These are phyloP conservation scores for Chlorophyllum brunneum DNA, from an alignment of 768 basidiomycete genomes.

Conservation along the genomic window DNA sequence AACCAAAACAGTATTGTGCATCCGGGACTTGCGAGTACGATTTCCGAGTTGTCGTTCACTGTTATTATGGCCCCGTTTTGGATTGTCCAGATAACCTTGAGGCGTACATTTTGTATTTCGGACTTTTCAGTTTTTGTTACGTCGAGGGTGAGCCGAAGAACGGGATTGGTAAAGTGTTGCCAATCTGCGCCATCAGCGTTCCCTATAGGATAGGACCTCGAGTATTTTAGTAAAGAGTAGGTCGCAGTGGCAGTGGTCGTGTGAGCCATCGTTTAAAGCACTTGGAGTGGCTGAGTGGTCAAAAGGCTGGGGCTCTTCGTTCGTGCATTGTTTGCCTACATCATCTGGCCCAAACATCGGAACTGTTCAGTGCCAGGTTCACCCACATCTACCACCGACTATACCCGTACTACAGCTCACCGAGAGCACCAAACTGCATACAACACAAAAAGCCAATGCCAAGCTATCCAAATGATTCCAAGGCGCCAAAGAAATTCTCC, in stretches of 20 bases:
- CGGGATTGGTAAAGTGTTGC: slow-evolving; percentile 76
- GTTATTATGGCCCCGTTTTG: slow-evolving; percentile 27
- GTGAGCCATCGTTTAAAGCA: slow-evolving; percentile 33
- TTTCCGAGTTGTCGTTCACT: slow-evolving; percentile 45
- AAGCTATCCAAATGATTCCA: background rate
- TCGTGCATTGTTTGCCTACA: background rate
- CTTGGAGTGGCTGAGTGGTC: background rate
- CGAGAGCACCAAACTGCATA: background rate
- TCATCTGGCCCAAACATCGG: background rate
- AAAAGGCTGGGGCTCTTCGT: background rate
- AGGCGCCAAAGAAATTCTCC: slow-evolving; percentile 28
- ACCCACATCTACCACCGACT: background rate
- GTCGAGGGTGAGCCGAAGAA: slow-evolving; percentile 61
- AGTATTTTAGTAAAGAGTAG: slow-evolving; percentile 62
- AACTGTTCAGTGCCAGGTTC: background rate
- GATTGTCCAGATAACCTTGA: slow-evolving; percentile 65
- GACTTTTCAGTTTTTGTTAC: slow-evolving; percentile 44
- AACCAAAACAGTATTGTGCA: slow-evolving; percentile 5
- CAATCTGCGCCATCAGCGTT: slow-evolving; percentile 44
- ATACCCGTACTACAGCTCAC: background rate
- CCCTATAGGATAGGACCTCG: slow-evolving; percentile 53
- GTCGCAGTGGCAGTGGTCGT: slow-evolving; percentile 58
- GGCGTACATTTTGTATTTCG: slow-evolving; percentile 57
- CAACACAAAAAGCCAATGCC: background rate
- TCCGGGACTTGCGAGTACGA: slow-evolving; percentile 56